These are phyloP conservation scores for Salisapilia sapeloensis DNA, from an alignment of 352 stramenopile species.

Conservation along the genomic window DNA sequence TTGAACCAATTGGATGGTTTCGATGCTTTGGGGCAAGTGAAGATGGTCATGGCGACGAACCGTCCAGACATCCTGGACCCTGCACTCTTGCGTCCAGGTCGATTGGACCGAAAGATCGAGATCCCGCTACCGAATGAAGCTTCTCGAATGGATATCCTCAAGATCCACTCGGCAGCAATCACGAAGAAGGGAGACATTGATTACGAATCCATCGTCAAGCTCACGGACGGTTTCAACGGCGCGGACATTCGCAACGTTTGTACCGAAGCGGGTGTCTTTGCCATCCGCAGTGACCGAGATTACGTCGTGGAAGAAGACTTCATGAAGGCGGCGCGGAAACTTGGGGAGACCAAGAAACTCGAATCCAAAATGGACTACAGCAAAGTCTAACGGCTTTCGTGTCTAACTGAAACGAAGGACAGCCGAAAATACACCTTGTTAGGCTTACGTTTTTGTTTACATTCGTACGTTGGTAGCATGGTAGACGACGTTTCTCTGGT, in stretches of 20 bases:
- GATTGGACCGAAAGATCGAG: slow-evolving; percentile 99
- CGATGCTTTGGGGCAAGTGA: slow-evolving; percentile 94
- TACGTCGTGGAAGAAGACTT: slow-evolving; percentile 99
- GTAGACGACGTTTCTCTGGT: no score
- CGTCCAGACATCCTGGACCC: slow-evolving; percentile 98
- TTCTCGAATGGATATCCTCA: slow-evolving; percentile 97
- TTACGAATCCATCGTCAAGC: slow-evolving; percentile 98
- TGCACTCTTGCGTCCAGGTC: slow-evolving; percentile 92
- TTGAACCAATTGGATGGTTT: slow-evolving; percentile 99
- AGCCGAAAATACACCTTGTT: not conserved
- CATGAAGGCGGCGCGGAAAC: slow-evolving; percentile 99
- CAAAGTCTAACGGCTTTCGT: slow-evolving; percentile 87
- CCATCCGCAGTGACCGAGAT: slow-evolving; percentile 95
- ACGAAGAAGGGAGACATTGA: slow-evolving; percentile 99
- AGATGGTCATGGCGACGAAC: slow-evolving; percentile 99
- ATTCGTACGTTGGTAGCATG: slow-evolving; percentile 5
- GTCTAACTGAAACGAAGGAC: not conserved
- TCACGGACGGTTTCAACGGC: slow-evolving; percentile 98
- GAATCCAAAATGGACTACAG: slow-evolving; percentile 99
- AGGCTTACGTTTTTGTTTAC: not conserved
- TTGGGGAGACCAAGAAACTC: slow-evolving; percentile 99
- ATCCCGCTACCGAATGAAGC: slow-evolving; percentile 98
- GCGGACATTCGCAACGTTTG: slow-evolving; percentile 99
- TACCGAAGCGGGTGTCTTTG: slow-evolving; percentile 94
- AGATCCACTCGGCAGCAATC: slow-evolving; percentile 97